Conservation (phyloP, 768 basidiomycete species). For the Rubroboletus satanas region DNA sequence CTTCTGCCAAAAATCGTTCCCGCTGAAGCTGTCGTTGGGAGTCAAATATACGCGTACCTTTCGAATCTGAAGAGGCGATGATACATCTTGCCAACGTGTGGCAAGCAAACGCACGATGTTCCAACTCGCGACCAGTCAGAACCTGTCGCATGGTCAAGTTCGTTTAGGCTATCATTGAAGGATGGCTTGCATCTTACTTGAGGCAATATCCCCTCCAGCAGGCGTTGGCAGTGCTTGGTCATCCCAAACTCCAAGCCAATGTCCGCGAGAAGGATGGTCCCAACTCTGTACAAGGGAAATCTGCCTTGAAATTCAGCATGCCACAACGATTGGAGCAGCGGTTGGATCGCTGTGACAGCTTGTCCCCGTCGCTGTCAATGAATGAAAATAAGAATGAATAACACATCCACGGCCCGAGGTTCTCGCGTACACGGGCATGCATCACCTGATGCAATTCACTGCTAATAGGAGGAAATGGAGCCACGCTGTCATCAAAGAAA, state of each 20-base stretch:
- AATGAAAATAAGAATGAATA: slow-evolving; percentile 1
- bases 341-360: slow-evolving; percentile 57
- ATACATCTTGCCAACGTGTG: slow-evolving; percentile 74
- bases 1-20: slow-evolving; percentile 18
- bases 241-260: slow-evolving; percentile 74
- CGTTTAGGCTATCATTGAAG: background rate
- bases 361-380: slow-evolving; percentile 57
- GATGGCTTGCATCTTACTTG: slow-evolving; percentile 47
- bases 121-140: slow-evolving; percentile 66
- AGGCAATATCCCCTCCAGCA: slow-evolving; percentile 78
- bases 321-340: slow-evolving; percentile 71
- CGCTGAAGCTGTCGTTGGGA: slow-evolving; percentile 13
- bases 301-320: slow-evolving; percentile 75
- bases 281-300: slow-evolving; percentile 62
- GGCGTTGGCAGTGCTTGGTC: slow-evolving; percentile 56
- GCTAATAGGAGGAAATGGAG: slow-evolving; percentile 36
- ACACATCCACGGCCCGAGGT: slow-evolving; percentile 11
- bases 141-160: slow-evolving; percentile 40
- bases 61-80: slow-evolving; percentile 51
- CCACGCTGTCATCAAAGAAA: slow-evolving; percentile 39
- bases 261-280: slow-evolving; percentile 72
- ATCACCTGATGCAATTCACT: slow-evolving; percentile 43
- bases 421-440: slow-evolving; percentile 36
- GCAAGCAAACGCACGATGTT: slow-evolving; percentile 72
- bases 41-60: slow-evolving; percentile 34